Base-by-base conservation (phyloP, 805 yeast genomes). In the Saccharomycopsis fermentans region DNA sequence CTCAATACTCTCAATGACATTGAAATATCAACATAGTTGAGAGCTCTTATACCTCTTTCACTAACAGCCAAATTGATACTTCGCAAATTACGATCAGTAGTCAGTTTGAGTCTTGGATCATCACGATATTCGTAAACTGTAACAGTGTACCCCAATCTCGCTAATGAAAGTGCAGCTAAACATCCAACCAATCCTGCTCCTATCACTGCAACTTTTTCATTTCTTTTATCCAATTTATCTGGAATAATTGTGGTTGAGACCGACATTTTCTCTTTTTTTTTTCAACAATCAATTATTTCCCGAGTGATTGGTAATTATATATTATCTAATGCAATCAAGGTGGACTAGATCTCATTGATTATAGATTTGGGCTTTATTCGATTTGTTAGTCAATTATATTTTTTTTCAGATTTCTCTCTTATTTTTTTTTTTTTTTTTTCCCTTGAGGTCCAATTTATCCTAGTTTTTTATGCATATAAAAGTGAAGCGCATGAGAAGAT, bases 131-230 rank as follows among this genome's bases (percentile, higher is more conserved):
- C 97, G 63, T 80, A 87, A 3, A 91, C 67, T 0, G 83, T 77
- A 21, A 91, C 97, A 1, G 78, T 60, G 69, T 80, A 86, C 11
- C 96, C 96, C 57, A 81, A 77, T 58, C 82, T 76, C 2, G 84
- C 81, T 40, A 91, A 78, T 0, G 92, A 94, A n/a, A 91, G 69
- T 0, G 96, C 94, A 0, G 91, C 80, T 4, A 90, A 74, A 57
- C 94, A 80, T 0, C 97, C 97, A 1, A 91, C 97, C 5, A 88
- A 80, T 0, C 97, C 97, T 0, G 94, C 96, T 1, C 97, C 97
- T 17, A 91, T 80, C 32, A 91, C 76, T 1, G 81, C 90, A 17
- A 78, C 81, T 9, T 69, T 61, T 55, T 69, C 71, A 3, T 64
- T 54, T 65, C 62, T 27, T n/a, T 54, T 55, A 6, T 47, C 59